A percentile compares a stretch with the other conserved stretches of the same genome.
These are phyloP conservation scores for Lonicera japonica DNA, from an alignment of 129 eudicot species.

Conservation along the genomic window DNA sequence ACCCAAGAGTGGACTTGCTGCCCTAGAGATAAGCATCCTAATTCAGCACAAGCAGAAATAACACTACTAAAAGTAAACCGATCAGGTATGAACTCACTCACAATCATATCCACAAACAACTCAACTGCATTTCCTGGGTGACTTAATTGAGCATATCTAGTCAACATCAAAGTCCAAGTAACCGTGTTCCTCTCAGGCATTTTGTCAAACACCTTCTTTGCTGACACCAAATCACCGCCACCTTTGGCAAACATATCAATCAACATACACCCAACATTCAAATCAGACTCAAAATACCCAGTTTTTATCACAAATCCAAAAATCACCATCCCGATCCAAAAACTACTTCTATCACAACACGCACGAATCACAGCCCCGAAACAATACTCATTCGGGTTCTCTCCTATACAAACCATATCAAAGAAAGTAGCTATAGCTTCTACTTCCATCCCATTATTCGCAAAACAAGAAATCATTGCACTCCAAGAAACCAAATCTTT, in stretches of 20 bases:
- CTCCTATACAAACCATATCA: constrained; percentile 14
- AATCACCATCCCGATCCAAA: constrained; percentile 6
- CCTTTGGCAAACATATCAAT: constrained; percentile 11
- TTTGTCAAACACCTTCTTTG: constrained; percentile 17
- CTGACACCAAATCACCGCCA: constrained; percentile 1
- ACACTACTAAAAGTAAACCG: constrained; percentile 6
- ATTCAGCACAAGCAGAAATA: constrained; percentile 11
- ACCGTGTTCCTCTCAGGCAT: constrained; percentile 17
- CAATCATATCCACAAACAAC: constrained; percentile 13
- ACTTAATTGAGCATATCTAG: constrained; percentile 10
- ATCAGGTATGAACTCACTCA: constrained; percentile 8
- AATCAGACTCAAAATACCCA: constrained; percentile 10
- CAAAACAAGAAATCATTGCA: constrained; percentile 11
- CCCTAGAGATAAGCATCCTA: constrained; percentile 4
- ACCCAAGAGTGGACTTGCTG: constrained; percentile 10
- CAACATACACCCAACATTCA: constrained; percentile 16
- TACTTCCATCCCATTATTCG: constrained; percentile 1
- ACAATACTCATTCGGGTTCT: constrained; percentile 15
- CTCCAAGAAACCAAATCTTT: constrained; percentile 16
- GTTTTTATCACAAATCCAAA: constrained; percentile 8
- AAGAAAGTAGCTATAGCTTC: not conserved
- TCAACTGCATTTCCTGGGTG: constrained; percentile 2
- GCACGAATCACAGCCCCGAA: constrained; percentile 13
- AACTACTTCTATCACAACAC: not conserved
- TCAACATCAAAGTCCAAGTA: constrained; percentile 11